Conservation (phyloP, 2,329 filamentous ascomycete genomes). For the Pyrenophora tritici-repentis region DNA sequence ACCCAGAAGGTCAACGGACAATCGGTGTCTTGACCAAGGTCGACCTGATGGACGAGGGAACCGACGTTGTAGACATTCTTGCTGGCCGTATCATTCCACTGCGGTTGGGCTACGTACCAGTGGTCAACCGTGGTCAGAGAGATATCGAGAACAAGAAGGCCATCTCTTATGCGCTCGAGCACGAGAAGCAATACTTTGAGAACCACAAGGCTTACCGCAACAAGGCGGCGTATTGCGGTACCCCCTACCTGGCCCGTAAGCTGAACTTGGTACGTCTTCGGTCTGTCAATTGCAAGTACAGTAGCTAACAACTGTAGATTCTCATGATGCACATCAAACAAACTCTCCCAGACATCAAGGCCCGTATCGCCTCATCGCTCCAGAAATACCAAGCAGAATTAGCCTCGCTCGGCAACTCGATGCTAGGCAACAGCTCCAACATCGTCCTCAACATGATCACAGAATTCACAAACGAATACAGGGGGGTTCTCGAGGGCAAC, state of each 20-base stretch:
- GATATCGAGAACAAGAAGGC: slow-evolving; percentile 99
- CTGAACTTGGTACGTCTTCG: slow-evolving; percentile 72
- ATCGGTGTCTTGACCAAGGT: slow-evolving; percentile 99
- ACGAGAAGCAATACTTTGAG: slow-evolving; percentile 96
- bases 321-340: slow-evolving; percentile 99
- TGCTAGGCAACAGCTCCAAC: slow-evolving; percentile 94
- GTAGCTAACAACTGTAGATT: slow-evolving; percentile 61
- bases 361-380: slow-evolving; percentile 88
- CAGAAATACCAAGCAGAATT: slow-evolving; percentile 90
- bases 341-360: slow-evolving; percentile 97
- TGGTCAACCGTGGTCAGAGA: slow-evolving; percentile 95
- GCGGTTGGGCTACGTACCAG: slow-evolving; percentile 91
- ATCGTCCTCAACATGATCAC: slow-evolving; percentile 99
- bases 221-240: slow-evolving; percentile 98
- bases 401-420: slow-evolving; percentile 81
- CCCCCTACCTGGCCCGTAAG: slow-evolving; percentile 93
- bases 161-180: slow-evolving; percentile 87
- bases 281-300: background rate
- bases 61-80: slow-evolving; percentile 97
- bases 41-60: slow-evolving; percentile 98
- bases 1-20: slow-evolving; percentile 94
- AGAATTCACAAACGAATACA: slow-evolving; percentile 97
- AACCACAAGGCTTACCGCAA: slow-evolving; percentile 98
- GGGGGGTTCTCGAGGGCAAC: slow-evolving; percentile 93
- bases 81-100: slow-evolving; percentile 96